These are phyloP conservation scores for Venturiaceae sp. DNA, from an alignment of 2,329 filamentous ascomycete genomes.

Conservation along the genomic window DNA sequence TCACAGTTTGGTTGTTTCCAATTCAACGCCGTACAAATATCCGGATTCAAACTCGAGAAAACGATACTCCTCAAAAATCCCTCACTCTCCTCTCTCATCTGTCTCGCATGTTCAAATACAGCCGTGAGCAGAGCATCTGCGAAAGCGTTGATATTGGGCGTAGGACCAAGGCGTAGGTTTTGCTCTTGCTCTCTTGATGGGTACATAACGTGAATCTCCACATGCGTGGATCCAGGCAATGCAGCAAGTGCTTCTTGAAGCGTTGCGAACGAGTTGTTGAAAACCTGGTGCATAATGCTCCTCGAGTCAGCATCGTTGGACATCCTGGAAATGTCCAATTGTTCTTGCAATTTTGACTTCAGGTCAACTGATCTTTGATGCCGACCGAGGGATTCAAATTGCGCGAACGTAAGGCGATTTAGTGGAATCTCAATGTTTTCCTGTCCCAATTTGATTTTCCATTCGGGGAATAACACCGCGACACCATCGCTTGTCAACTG, in stretches of 20 bases:
- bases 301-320: conserved; percentile 32
- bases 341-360: neutral
- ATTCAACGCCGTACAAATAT: conserved; percentile 86
- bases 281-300: conserved; percentile 56
- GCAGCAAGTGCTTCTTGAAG: conserved; percentile 66
- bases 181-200: conserved; percentile 68
- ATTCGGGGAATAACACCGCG: conserved; percentile 78
- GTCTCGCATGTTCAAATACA: conserved; percentile 83
- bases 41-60: conserved; percentile 86
- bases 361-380: conserved; percentile 16
- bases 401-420: conserved; percentile 63
- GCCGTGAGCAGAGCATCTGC: conserved; percentile 74
- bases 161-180: conserved; percentile 58
- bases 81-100: conserved; percentile 51
- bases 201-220: conserved; percentile 89
- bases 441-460: conserved; percentile 69
- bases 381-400: conserved; percentile 48
- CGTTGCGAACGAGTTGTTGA: conserved; percentile 69
- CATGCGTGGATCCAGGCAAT: conserved; percentile 69
- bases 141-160: conserved; percentile 74
- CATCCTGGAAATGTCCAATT: neutral
- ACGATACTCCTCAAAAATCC: conserved; percentile 77
- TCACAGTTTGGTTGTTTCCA: conserved; percentile 97
- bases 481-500: conserved; percentile 83
- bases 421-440: conserved; percentile 68